These are phyloP conservation scores for Neurospora discreta DNA, from an alignment of 495 filamentous ascomycete genomes.

Conservation along the genomic window DNA sequence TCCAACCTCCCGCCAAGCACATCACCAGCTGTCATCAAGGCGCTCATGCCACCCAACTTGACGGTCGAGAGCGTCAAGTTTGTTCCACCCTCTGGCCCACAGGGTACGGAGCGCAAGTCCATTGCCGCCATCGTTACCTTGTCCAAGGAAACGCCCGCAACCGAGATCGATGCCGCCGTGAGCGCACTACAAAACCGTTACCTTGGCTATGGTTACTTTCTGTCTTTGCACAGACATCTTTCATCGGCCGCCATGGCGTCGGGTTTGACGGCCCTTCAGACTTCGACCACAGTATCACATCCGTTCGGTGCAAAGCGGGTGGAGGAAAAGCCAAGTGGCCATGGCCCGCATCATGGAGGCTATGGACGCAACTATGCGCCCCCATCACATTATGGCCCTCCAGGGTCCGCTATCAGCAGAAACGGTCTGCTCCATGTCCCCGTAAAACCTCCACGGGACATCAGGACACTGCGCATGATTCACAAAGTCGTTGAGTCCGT, in stretches of 20 bases:
- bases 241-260: slow-evolving; percentile 66
- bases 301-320: slow-evolving; percentile 80
- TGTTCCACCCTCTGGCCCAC: slow-evolving; percentile 33
- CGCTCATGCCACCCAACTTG: slow-evolving; percentile 55
- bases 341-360: slow-evolving; percentile 47
- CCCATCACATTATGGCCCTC: slow-evolving; percentile 51
- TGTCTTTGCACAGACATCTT: slow-evolving; percentile 69
- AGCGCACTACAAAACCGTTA: slow-evolving; percentile 75
- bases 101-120: slow-evolving; percentile 59
- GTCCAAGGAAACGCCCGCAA: slow-evolving; percentile 70
- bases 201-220: slow-evolving; percentile 76
- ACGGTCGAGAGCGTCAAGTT: slow-evolving; percentile 70
- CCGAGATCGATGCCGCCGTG: slow-evolving; percentile 74
- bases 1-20: slow-evolving; percentile 49
- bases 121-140: slow-evolving; percentile 76
- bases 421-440: slow-evolving; percentile 52
- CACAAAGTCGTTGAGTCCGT: slow-evolving; percentile 78
- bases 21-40: slow-evolving; percentile 62
- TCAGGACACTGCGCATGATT: slow-evolving; percentile 71
- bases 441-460: slow-evolving; percentile 63
- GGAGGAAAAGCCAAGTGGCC: slow-evolving; percentile 33
- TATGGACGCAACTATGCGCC: slow-evolving; percentile 72
- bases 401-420: slow-evolving; percentile 35
- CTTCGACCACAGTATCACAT: slow-evolving; percentile 44
- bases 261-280: slow-evolving; percentile 38